Percentiles rank a stretch among this genome's conserved stretches.
Conservation (phyloP, 805 yeast genomes). For the Saccharomycopsis sp. region DNA sequence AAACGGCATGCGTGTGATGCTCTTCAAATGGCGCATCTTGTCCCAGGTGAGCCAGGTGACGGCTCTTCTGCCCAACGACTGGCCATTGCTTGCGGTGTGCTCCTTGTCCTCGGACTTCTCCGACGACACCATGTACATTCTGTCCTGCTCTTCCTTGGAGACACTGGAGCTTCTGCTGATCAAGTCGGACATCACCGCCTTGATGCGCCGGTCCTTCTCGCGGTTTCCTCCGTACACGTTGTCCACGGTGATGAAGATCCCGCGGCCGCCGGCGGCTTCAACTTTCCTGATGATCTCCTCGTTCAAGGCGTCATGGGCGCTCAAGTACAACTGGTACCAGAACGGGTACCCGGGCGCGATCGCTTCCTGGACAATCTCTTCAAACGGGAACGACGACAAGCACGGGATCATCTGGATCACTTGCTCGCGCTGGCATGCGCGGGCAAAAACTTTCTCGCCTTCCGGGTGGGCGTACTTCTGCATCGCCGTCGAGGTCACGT, state of each 20-base stretch:
- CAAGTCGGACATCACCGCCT: slow-evolving; percentile 24
- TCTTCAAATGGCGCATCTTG: slow-evolving; percentile 47
- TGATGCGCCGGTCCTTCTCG: slow-evolving; percentile 55
- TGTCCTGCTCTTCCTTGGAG: slow-evolving; percentile 4
- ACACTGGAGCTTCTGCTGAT: neutral
- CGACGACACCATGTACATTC: slow-evolving; percentile 34
- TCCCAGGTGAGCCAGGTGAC: slow-evolving; percentile 60
- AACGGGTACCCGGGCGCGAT: slow-evolving; percentile 38
- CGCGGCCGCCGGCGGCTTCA: slow-evolving; percentile 67
- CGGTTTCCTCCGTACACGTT: slow-evolving; percentile 88
- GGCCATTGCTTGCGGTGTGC: slow-evolving; percentile 69
- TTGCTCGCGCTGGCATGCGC: slow-evolving; percentile 66
- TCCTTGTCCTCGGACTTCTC: slow-evolving; percentile 44
- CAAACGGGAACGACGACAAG: slow-evolving; percentile 77
- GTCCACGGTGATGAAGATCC: slow-evolving; percentile 81
- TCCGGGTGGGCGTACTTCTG: slow-evolving; percentile 89
- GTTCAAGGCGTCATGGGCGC: slow-evolving; percentile 60
- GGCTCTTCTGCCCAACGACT: slow-evolving; percentile 74
- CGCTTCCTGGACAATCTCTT: slow-evolving; percentile 63
- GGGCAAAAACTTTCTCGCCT: slow-evolving; percentile 79
- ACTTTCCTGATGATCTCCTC: slow-evolving; percentile 54
- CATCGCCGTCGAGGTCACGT: slow-evolving; percentile 83
- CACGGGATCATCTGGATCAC: slow-evolving; percentile 89
- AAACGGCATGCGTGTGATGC: slow-evolving; percentile 53
- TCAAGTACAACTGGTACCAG: slow-evolving; percentile 89